These are phyloP conservation scores for Mitragyna speciosa DNA, from an alignment of 257 asterid species.

Conservation along the genomic window DNA sequence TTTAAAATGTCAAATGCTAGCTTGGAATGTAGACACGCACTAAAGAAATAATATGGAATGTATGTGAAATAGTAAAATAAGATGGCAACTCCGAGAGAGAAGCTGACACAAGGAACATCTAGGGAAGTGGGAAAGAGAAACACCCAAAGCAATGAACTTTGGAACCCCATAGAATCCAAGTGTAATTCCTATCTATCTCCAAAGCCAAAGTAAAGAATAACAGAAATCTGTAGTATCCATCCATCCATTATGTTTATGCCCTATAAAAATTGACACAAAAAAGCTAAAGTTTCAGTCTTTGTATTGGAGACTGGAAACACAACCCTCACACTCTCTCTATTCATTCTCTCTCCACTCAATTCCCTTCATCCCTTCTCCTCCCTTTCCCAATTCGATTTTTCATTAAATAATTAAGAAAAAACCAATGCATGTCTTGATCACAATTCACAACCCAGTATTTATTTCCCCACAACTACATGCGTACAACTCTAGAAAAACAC, in stretches of 20 bases:
- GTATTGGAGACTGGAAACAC: constrained; percentile 85
- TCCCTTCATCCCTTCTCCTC: constrained; percentile 12
- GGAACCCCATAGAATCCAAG: constrained; percentile 51
- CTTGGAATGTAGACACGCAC: background rate
- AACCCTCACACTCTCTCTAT: constrained; percentile 4
- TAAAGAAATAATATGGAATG: constrained; percentile 19
- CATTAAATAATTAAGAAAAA: background rate
- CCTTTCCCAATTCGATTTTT: constrained; percentile 11
- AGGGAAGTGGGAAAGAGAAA: constrained; percentile 84
- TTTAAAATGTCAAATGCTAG: background rate
- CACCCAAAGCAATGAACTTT: constrained; percentile 64
- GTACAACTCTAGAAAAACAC: constrained; percentile 39
- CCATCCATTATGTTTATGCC: constrained; percentile 8
- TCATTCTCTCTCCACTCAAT: constrained; percentile 33
- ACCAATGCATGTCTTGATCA: constrained; percentile 56
- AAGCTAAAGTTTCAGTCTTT: constrained; percentile 64
- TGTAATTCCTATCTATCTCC: constrained; percentile 64
- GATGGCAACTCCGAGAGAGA: background rate
- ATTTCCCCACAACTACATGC: constrained; percentile 73
- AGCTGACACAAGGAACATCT: constrained; percentile 69
- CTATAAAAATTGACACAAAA: constrained; percentile 35
- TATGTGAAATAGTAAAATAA: constrained; percentile 19
- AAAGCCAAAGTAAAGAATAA: constrained; percentile 51
- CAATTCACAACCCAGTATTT: constrained; percentile 44
- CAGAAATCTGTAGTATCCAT: constrained; percentile 20